These are phyloP conservation scores for Xylaria sp. DNA, from an alignment of 2,329 filamentous ascomycete genomes.

Conservation along the genomic window DNA sequence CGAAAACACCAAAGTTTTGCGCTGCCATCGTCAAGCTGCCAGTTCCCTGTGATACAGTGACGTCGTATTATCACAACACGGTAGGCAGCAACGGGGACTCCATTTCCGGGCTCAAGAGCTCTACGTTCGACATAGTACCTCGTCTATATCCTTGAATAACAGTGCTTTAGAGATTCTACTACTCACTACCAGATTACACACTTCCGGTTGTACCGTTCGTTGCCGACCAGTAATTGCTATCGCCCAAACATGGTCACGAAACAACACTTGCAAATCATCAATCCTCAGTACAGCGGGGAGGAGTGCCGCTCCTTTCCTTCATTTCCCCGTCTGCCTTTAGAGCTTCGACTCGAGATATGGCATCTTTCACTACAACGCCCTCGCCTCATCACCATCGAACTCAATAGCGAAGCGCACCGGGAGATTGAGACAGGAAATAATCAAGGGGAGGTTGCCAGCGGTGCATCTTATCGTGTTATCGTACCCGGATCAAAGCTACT, in stretches of 20 bases:
- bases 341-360: slow-evolving; percentile 20
- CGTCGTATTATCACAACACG: too few species aligned
- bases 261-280: slow-evolving; percentile 20
- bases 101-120: too few species aligned
- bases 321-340: slow-evolving; percentile 12
- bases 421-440: neutral
- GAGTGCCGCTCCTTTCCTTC: neutral
- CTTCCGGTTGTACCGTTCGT: neutral
- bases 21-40: too few species aligned
- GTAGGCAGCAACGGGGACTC: too few species aligned
- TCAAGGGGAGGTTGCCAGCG: neutral
- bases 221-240: neutral
- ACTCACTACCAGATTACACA: too few species aligned
- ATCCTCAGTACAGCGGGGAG: neutral
- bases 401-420: neutral
- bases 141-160: too few species aligned
- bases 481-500: slow-evolving; percentile 4
- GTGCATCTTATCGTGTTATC: neutral
- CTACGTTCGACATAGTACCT: too few species aligned
- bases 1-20: too few species aligned
- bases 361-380: slow-evolving; percentile 13
- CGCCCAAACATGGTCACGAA: neutral
- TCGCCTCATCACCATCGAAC: slow-evolving; percentile 7
- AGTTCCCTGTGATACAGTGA: too few species aligned
- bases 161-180: too few species aligned